Conservation (phyloP, 768 basidiomycete genomes). For the Symmetrospora coprosmae region DNA sequence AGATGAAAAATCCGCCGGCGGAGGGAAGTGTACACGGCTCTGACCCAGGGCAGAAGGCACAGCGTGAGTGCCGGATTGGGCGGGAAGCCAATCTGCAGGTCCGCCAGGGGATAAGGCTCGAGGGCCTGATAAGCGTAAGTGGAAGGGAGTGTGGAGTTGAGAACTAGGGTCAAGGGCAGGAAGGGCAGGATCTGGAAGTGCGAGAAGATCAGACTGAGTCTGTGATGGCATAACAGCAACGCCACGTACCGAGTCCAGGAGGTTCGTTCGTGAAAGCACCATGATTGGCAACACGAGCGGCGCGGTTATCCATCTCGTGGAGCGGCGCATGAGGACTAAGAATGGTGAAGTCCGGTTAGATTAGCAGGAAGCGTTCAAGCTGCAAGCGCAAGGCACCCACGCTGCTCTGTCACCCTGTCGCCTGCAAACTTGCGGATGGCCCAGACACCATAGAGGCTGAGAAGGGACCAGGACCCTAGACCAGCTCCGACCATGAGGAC, state of each 20-base stretch:
- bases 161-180: conserved; percentile 29
- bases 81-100: conserved; percentile 27
- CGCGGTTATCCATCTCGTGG: conserved; percentile 23
- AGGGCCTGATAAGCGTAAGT: background rate
- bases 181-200: conserved; percentile 31
- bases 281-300: conserved; percentile 29
- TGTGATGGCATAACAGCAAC: background rate
- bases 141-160: conserved; percentile 10
- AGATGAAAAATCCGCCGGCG: conserved; percentile 14
- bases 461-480: conserved; percentile 23
- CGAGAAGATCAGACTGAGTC: background rate
- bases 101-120: conserved; percentile 23
- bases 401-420: conserved; percentile 8
- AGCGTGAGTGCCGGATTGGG: conserved; percentile 29
- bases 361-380: background rate
- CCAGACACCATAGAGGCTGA: conserved; percentile 26
- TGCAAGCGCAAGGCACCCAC: conserved; percentile 8
- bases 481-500: conserved; percentile 20
- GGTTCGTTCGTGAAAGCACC: conserved; percentile 29
- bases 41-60: conserved; percentile 30
- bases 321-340: background rate
- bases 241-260: conserved; percentile 27
- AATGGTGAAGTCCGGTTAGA: background rate
- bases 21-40: conserved; percentile 25
- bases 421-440: conserved; percentile 21